Evolutionary conservation across 306 rosid genomes (phyloP).

Genomic region (Trifolium repens): DNA sequence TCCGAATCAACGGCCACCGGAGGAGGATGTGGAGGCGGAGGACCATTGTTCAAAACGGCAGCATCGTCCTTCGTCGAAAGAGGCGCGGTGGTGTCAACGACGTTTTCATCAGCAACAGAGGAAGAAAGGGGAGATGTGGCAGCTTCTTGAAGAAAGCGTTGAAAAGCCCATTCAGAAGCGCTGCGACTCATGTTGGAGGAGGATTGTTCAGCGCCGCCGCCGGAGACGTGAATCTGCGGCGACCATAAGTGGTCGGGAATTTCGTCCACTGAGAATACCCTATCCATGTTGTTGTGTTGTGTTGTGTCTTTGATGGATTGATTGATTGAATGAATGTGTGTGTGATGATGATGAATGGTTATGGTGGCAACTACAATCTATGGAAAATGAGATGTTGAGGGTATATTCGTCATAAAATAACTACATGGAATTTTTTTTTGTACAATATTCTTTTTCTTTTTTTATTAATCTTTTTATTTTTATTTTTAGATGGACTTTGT

Average conservation of each 20-base stretch:
- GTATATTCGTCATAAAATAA: slow-evolving; percentile 30
- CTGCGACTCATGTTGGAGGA: slow-evolving; percentile 75
- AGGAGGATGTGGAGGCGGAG: slow-evolving; percentile 31
- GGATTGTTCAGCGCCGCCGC: slow-evolving; percentile 25
- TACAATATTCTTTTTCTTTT: too few species aligned
- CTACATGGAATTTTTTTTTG: too few species aligned
- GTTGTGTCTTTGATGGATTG: slow-evolving; percentile 1
- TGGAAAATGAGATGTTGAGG: slow-evolving; percentile 22
- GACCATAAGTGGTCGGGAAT: slow-evolving; percentile 80
- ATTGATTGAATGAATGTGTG: slow-evolving; percentile 23
- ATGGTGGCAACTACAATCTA: background rate
- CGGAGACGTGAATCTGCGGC: slow-evolving; percentile 34
- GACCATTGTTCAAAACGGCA: slow-evolving; percentile 17
- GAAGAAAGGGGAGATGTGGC: slow-evolving; percentile 49
- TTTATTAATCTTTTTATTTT: too few species aligned
- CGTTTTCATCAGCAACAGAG: slow-evolving; percentile 46
- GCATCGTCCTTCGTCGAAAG: slow-evolving; percentile 3
- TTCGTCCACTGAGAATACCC: slow-evolving; percentile 82
- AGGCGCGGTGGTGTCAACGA: slow-evolving; percentile 32
- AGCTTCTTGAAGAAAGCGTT: slow-evolving; percentile 69
- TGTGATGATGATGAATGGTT: background rate
- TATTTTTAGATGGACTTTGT: too few species aligned
- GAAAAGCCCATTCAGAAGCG: slow-evolving; percentile 94
- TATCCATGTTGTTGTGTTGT: slow-evolving; percentile 62
- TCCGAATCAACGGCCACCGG: slow-evolving; percentile 62